phyloP scores from a whole-genome alignment of 2,329 filamentous ascomycete genomes.

The Moelleriella libera region DNA sequence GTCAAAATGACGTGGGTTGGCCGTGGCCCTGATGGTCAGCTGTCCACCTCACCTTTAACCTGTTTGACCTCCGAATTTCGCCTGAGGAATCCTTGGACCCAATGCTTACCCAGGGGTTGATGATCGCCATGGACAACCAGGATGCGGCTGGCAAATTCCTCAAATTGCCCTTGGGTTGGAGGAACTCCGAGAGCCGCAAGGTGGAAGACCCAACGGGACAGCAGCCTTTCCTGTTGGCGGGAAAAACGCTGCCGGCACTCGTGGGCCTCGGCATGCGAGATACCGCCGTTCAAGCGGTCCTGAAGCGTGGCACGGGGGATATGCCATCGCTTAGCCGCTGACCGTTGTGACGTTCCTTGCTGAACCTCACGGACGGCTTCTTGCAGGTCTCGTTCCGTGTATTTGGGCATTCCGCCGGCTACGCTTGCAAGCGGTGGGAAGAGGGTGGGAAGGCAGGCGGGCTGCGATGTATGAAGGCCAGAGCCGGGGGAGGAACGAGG shows the following conservation, averaged over 20 bases:
- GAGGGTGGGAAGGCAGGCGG: not conserved
- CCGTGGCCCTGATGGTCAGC: not conserved
- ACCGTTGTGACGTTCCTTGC: conserved; percentile 6
- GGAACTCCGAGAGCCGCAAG: conserved; percentile 5
- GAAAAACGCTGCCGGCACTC: conserved; percentile 6
- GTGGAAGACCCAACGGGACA: conserved; percentile 5
- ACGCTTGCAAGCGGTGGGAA: not conserved
- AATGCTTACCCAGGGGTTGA: conserved; percentile 6
- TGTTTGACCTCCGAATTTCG: conserved; percentile 5
- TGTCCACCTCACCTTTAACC: conserved; percentile 5
- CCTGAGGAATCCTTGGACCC: conserved; percentile 6
- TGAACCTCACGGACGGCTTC: conserved; percentile 7
- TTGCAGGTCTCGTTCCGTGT: conserved; percentile 6
- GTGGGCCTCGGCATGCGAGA: conserved; percentile 6
- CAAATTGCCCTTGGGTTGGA: conserved; percentile 5
- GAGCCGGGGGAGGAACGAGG: not conserved
- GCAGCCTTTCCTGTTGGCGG: conserved; percentile 5
- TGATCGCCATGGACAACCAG: conserved; percentile 5
- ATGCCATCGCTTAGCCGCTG: conserved; percentile 6
- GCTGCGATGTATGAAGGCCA: no score
- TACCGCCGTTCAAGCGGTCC: conserved; percentile 5
- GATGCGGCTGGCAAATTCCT: conserved; percentile 5
- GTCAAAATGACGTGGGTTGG: not conserved
- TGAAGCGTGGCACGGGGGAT: conserved; percentile 6
- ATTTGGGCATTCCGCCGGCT: conserved; percentile 4